Conservation (phyloP, 768 basidiomycete species). For the Termitomyces sp. region DNA sequence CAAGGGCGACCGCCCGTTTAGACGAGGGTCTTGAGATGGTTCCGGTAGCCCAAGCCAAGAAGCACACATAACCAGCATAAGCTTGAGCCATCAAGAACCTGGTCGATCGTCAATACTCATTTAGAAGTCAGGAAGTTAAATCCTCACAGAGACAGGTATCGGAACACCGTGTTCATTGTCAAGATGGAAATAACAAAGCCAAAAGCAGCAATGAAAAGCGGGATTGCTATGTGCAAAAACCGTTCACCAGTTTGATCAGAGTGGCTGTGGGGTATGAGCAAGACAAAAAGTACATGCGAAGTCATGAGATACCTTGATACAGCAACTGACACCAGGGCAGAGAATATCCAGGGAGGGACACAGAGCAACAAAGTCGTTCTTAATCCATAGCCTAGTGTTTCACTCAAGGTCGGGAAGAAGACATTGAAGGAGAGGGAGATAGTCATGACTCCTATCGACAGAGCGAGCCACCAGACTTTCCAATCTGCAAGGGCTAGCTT, state of each 20-base stretch:
- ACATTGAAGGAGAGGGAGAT: conserved; percentile 72
- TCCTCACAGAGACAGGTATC: conserved; percentile 67
- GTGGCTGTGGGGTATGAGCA: conserved; percentile 38
- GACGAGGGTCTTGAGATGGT: conserved; percentile 69
- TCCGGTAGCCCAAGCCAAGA: conserved; percentile 47
- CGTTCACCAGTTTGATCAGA: conserved; percentile 76
- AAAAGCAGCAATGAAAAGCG: conserved; percentile 58
- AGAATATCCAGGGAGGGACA: conserved; percentile 76
- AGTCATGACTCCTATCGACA: conserved; percentile 56
- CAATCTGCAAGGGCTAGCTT: conserved; percentile 64
- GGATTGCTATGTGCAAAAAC: conserved; percentile 59
- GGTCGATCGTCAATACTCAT: not conserved
- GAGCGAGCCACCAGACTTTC: conserved; percentile 81
- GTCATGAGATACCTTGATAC: conserved; percentile 34
- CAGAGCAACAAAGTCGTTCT: conserved; percentile 72
- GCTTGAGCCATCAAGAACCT: conserved; percentile 78
- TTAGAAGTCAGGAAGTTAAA: not conserved
- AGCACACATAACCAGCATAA: conserved; percentile 64
- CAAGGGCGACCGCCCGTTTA: conserved; percentile 80
- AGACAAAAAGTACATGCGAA: conserved; percentile 11
- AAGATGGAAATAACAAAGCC: conserved; percentile 71
- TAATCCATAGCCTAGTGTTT: conserved; percentile 62
- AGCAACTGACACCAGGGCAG: conserved; percentile 53
- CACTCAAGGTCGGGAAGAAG: conserved; percentile 73
- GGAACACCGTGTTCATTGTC: conserved; percentile 62